Base-by-base conservation (phyloP, 2,329 filamentous ascomycete genomes). In the Pleoardoris graminearum region DNA sequence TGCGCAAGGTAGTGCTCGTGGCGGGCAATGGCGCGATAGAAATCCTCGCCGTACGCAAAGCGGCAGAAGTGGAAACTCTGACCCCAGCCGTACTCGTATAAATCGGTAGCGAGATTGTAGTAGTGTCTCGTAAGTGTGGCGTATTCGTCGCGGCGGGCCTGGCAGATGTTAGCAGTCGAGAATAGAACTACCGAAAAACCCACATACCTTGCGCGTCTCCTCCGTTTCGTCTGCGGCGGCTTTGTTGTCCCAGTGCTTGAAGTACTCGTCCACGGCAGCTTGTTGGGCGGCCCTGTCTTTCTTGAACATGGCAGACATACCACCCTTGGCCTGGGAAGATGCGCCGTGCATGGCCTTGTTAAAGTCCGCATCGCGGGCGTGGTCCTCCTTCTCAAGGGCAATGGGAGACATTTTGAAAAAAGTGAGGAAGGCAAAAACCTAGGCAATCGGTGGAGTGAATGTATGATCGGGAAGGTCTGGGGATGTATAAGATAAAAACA, bases 1-100 rank as follows among this genome's bases (percentile, higher is more conserved):
- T 92, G 86, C 41, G 94, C 94, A 25, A 99, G 88, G 79, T 96
- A 97, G 81, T 99, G 94, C 80, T 99, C 94, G 72, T 99, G 94
- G 53, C 94, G 89, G 61, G 92, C 90, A 76, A 97, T 93, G 57
- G 92, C 92, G 77, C 95, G 90, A 75, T 85, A 80, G 80, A 97
- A 97, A 47, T 85, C 80, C 79, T 99, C 94, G 71, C 89, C 88
- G 63, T 86, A 80, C 50, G 90, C 89, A 77, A 93, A 97, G 59
- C 93, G 91, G 79, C 90, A 96, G 83, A 99, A 97, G 79, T 99
- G 93, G 83, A 99, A 99, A 44, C 88, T 93, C 69, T 91, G 87
- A 57, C 90, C 90, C 92, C 94, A 99, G 67, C 92, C 94, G 66
- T 96, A 94, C 80, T 97, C 94, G 81, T 96, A 96, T 45, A 96